Evolutionary conservation across 1,284 basidiomycete species (phyloP).

Genomic region (Cutaneotrichosporon sp.): DNA sequence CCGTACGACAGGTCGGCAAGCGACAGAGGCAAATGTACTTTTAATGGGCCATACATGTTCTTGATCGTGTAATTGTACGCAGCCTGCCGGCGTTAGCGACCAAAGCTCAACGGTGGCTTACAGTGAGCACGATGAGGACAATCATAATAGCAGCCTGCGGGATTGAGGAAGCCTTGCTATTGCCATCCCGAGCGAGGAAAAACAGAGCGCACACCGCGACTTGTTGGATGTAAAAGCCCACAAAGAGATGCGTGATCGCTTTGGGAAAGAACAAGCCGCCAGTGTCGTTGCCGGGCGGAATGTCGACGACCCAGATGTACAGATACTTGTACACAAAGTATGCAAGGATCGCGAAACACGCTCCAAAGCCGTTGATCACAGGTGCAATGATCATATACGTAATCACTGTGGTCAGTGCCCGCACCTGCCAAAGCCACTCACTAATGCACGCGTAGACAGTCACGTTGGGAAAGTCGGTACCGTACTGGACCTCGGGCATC

Average conservation of each 20-base stretch:
- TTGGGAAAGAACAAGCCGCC: conserved; percentile 94
- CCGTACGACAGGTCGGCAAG: conserved; percentile 65
- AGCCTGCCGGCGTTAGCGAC: conserved; percentile 13
- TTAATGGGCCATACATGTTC: conserved; percentile 57
- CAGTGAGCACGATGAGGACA: conserved; percentile 72
- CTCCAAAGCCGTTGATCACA: conserved; percentile 85
- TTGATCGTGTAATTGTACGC: conserved; percentile 64
- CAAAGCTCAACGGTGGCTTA: conserved; percentile 53
- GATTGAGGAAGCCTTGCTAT: conserved; percentile 56
- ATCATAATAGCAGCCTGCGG: conserved; percentile 76
- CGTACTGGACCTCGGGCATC: conserved; percentile 56
- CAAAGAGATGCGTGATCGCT: conserved; percentile 86
- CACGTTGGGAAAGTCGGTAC: conserved; percentile 66
- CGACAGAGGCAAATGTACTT: conserved; percentile 63
- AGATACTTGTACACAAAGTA: conserved; percentile 85
- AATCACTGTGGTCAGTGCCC: conserved; percentile 50
- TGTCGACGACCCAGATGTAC: conserved; percentile 72
- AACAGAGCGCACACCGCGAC: conserved; percentile 78
- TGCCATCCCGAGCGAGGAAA: conserved; percentile 66
- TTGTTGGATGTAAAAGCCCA: conserved; percentile 80
- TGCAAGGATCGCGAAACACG: conserved; percentile 74
- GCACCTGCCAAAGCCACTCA: conserved; percentile 53
- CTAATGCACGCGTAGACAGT: conserved; percentile 74
- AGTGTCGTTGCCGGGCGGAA: conserved; percentile 69
- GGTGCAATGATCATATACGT: conserved; percentile 89